phyloP scores from a whole-genome alignment of 208 protist genomes.

The Strigomonas culicis region DNA sequence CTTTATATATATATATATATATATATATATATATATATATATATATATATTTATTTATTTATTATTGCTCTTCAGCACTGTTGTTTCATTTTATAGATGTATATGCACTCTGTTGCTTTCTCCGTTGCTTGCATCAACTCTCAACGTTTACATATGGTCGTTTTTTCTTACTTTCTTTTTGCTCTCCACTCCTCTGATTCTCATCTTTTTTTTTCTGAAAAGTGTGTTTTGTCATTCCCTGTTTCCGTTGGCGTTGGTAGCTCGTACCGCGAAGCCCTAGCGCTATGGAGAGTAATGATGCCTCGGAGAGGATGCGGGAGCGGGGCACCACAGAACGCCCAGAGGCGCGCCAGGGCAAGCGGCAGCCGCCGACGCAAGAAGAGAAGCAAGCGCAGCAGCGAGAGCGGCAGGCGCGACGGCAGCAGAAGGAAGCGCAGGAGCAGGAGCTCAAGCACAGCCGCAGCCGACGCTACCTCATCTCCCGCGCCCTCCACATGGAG shows the following conservation, averaged over 20 bases:
- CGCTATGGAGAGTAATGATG: not conserved
- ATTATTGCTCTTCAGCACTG: not conserved
- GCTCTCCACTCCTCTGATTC: not conserved
- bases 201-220: conserved; percentile 3
- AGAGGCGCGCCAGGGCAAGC: too few species aligned
- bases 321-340: not conserved
- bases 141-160: not conserved
- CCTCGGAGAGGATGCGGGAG: not conserved
- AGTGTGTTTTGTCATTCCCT: conserved; percentile 5
- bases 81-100: not conserved
- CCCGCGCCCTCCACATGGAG: conserved; percentile 36
- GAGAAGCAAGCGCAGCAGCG: not conserved
- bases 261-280: conserved; percentile 1
- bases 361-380: not conserved
- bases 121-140: conserved; percentile 2
- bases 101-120: not conserved
- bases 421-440: not conserved
- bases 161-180: conserved; percentile 18
- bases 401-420: not conserved
- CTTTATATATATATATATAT: conserved; percentile 17
- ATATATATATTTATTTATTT: conserved; percentile 6
- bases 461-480: too few species aligned
- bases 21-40: conserved; percentile 10
- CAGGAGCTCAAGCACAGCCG: not conserved
- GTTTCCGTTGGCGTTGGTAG: not conserved